Percentiles rank a stretch among this genome's conserved stretches.
These are phyloP conservation scores for Ogataea glucozyma DNA, from an alignment of 805 yeast genomes.

Conservation along the genomic window DNA sequence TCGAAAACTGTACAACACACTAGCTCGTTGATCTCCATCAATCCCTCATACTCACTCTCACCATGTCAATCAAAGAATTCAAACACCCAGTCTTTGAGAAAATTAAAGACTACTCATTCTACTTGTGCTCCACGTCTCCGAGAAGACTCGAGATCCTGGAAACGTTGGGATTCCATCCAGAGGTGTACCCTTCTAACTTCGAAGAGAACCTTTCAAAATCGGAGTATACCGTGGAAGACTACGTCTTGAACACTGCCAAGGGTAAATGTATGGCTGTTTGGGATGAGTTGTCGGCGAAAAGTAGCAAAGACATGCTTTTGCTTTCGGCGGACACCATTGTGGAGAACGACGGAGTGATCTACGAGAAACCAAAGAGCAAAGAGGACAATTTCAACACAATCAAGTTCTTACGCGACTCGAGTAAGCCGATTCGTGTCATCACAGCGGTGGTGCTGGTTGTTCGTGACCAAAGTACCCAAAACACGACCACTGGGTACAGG, in stretches of 20 bases:
- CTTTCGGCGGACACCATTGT: constrained; percentile 81
- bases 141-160: constrained; percentile 71
- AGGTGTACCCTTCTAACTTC: constrained; percentile 64
- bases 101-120: constrained; percentile 36
- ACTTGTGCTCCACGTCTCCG: constrained; percentile 85
- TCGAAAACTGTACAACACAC: no score
- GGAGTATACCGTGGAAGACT: constrained; percentile 49
- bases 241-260: constrained; percentile 69
- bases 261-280: constrained; percentile 69
- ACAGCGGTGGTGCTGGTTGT: constrained; percentile 54
- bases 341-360: constrained; percentile 55
- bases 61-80: constrained; percentile 20
- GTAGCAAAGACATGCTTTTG: constrained; percentile 35
- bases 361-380: constrained; percentile 76
- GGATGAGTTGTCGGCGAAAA: constrained; percentile 33
- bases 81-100: constrained; percentile 36
- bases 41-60: no score
- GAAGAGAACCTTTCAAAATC: constrained; percentile 72
- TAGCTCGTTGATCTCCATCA: no score
- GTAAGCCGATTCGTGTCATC: constrained; percentile 47
- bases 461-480: constrained; percentile 14
- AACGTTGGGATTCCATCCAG: constrained; percentile 52
- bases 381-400: constrained; percentile 53
- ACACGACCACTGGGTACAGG: constrained; percentile 18
- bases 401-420: constrained; percentile 45